Percentiles rank a stretch among this genome's conserved stretches.
These are phyloP conservation scores for Cercospora citrullina DNA, from an alignment of 2,329 filamentous ascomycete genomes.

Conservation along the genomic window DNA sequence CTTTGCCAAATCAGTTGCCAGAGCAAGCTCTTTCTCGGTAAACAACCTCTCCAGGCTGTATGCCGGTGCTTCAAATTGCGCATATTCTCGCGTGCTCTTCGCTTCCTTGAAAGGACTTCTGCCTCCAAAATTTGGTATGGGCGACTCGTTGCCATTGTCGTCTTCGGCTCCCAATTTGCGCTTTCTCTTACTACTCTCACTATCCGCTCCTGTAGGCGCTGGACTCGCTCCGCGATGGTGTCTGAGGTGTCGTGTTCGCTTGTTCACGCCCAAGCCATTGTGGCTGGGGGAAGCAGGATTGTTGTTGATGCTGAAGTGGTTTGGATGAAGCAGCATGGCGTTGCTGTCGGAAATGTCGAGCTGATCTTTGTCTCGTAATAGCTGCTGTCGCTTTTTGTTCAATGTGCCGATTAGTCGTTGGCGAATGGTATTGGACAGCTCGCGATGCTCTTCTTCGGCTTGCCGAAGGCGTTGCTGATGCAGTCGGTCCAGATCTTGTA, in stretches of 20 bases:
- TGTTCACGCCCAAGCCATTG: constrained; percentile 49
- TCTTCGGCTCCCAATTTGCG: constrained; percentile 58
- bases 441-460: constrained; percentile 62
- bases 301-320: constrained; percentile 63
- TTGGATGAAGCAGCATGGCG: constrained; percentile 63
- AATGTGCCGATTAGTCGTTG: constrained; percentile 61
- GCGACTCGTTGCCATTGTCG: constrained; percentile 60
- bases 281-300: constrained; percentile 64
- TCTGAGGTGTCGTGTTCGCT: constrained; percentile 63
- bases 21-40: constrained; percentile 65
- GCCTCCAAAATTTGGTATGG: constrained; percentile 52
- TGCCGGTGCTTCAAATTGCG: constrained; percentile 59
- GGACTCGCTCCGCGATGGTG: constrained; percentile 49
- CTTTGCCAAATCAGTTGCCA: constrained; percentile 62
- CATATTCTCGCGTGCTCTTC: constrained; percentile 53
- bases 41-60: constrained; percentile 66
- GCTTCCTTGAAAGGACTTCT: constrained; percentile 54
- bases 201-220: constrained; percentile 28
- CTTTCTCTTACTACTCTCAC: constrained; percentile 57
- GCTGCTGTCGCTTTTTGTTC: constrained; percentile 56
- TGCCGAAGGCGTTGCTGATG: constrained; percentile 62
- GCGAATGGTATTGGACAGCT: constrained; percentile 59
- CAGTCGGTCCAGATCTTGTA: constrained; percentile 57
- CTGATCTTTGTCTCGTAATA: constrained; percentile 66
- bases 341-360: constrained; percentile 67